A percentile compares a stretch with the other conserved stretches of the same genome.
Evolutionary conservation across 2,329 filamentous ascomycete genomes (phyloP).

Genomic region (Clonostachys sp.): DNA sequence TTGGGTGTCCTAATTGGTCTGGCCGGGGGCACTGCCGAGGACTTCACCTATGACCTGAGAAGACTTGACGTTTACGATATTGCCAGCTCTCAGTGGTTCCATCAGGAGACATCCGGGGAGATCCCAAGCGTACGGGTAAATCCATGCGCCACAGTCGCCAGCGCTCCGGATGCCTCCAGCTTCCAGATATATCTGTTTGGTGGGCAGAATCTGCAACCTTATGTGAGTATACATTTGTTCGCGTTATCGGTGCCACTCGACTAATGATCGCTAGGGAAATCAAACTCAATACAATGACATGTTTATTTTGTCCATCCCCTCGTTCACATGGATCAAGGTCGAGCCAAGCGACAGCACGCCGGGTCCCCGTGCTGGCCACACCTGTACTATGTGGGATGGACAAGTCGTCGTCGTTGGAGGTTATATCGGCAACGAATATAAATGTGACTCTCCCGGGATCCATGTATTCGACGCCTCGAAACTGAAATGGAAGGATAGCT

Average conservation of each 20-base stretch:
- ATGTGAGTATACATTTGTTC: conserved; percentile 25
- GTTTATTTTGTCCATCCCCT: conserved; percentile 57
- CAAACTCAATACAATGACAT: conserved; percentile 60
- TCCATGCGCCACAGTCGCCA: conserved; percentile 58
- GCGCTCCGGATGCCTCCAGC: conserved; percentile 65
- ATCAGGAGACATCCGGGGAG: conserved; percentile 48
- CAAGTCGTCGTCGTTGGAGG: conserved; percentile 64
- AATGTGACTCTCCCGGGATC: conserved; percentile 51
- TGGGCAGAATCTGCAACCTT: conserved; percentile 67
- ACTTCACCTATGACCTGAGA: conserved; percentile 53
- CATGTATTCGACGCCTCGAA: conserved; percentile 69
- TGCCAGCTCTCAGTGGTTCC: conserved; percentile 54
- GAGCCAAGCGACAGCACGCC: conserved; percentile 52
- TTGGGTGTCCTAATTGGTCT: conserved; percentile 68
- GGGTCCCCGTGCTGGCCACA: conserved; percentile 36
- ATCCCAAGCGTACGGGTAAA: conserved; percentile 47
- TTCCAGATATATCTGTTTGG: conserved; percentile 78
- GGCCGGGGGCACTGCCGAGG: conserved; percentile 65
- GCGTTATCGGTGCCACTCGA: neutral
- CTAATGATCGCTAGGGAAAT: conserved; percentile 20
- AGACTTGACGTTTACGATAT: conserved; percentile 67
- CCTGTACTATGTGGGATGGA: conserved; percentile 51
- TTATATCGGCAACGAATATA: conserved; percentile 39
- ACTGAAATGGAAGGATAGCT: conserved; percentile 52
- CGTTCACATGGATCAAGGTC: conserved; percentile 59